Evolutionary conservation across 129 eudicot species (phyloP).

Genomic region (Calendula officinalis): DNA sequence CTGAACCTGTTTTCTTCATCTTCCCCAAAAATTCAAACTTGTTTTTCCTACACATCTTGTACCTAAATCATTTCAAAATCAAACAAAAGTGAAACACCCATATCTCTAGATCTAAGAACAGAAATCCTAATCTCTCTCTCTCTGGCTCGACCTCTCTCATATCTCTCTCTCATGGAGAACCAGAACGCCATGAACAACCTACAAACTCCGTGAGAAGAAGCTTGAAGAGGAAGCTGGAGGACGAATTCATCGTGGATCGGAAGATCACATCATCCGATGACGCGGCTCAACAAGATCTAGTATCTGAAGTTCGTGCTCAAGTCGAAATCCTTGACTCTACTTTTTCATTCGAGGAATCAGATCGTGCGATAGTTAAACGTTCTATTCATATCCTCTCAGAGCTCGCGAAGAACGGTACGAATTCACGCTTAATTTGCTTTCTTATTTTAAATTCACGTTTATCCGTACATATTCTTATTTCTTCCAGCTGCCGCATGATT

Average conservation of each 20-base stretch:
- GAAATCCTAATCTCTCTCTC: background rate
- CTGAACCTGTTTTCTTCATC: no score
- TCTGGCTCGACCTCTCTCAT: no score
- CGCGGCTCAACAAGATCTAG: slow-evolving; percentile 34
- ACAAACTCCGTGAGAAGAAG: slow-evolving; percentile 52
- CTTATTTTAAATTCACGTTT: background rate
- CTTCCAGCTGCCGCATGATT: background rate
- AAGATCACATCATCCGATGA: slow-evolving; percentile 36
- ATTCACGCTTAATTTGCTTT: background rate
- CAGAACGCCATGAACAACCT: slow-evolving; percentile 44
- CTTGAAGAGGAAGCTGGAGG: slow-evolving; percentile 57
- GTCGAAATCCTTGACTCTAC: slow-evolving; percentile 36
- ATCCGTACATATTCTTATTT: background rate
- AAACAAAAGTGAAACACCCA: no score
- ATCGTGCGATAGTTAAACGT: slow-evolving; percentile 48
- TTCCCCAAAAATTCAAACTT: no score
- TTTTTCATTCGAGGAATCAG: slow-evolving; percentile 38
- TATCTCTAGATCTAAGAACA: no score
- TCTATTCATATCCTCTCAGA: slow-evolving; percentile 48
- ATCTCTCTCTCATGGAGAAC: slow-evolving; percentile 41
- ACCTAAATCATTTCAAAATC: no score
- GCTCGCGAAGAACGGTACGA: slow-evolving; percentile 57
- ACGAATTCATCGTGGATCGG: slow-evolving; percentile 33
- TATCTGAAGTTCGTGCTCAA: slow-evolving; percentile 41
- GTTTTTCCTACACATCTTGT: no score